Base-by-base conservation (phyloP, 176 grass and related monocot genomes). In the Rhynchospora breviuscula region DNA sequence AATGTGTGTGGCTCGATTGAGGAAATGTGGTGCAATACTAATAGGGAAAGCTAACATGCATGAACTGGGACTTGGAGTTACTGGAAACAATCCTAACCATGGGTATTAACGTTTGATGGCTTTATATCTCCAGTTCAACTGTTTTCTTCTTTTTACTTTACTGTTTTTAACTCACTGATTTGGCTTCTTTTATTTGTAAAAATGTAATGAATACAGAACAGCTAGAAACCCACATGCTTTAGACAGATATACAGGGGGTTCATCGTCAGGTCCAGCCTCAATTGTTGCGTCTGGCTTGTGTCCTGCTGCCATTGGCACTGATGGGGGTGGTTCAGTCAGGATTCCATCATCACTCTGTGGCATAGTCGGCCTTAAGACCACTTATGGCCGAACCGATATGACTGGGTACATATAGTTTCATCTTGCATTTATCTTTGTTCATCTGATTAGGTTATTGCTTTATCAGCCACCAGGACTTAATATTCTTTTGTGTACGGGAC, bases 11-110 rank as follows among this genome's bases (percentile, higher is more conserved):
- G 86, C 89, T 83, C 88, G 93, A 65, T 87, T 99, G 87, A 86
- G 93, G 26, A 90, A 56, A 88, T 99, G 96, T 89, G 93, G 96
- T 84, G 96, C 94, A 19, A 85, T 99, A 84, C 88, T 95, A 80
- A 90, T 99, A 1, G 96, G 96, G 3, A 99, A 99, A 90, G 96
- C 93, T 71, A 99, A 99, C 86, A 99, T 99, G 96, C 96, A 99
- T 83, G 96, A 99, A 77, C 83, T 99, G 49, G 96, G 96, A 33
- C 88, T 99, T 85, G 96, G 96, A 15, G 91, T 91, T 63, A 99
- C 96, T 9, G 96, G 96, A 79, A 99, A 95, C 86, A 99, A 99
- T 92, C 89, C 96, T 85, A 99, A 91, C 83, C 90, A 99, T 73
- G 96, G 96, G 96, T 99, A 91, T 53, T 62, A 15, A 64, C 3